Percentiles rank a stretch among this genome's conserved stretches.
Evolutionary conservation across 305 asterid species (phyloP).

Genomic region (Fraxinus velutina): DNA sequence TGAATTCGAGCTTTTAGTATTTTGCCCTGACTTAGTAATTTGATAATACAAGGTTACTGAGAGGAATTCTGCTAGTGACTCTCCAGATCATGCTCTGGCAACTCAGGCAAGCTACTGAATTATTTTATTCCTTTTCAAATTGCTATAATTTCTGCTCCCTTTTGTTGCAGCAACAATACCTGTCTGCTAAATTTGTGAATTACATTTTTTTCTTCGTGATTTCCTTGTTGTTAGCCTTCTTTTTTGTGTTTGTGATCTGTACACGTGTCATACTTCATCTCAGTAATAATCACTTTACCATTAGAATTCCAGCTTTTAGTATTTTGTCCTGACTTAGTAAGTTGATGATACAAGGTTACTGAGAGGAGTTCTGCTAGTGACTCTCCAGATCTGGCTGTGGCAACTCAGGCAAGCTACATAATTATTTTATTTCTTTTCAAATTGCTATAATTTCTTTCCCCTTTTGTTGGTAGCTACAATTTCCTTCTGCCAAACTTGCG

Average conservation of each 20-base stretch:
- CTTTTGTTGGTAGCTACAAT: not conserved
- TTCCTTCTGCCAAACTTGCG: not conserved
- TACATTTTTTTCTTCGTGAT: not conserved
- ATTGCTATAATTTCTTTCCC: not conserved
- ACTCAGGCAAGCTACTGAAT: slow-evolving; percentile 17
- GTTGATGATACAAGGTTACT: slow-evolving; percentile 10
- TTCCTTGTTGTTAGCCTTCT: not conserved
- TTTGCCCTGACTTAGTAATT: not conserved
- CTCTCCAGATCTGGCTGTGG: slow-evolving; percentile 11
- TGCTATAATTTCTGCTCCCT: not conserved
- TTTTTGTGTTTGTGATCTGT: not conserved
- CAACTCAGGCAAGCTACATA: slow-evolving; percentile 18
- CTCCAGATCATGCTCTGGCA: not conserved
- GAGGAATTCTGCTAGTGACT: slow-evolving; percentile 17
- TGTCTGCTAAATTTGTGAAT: not conserved
- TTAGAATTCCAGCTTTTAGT: not conserved
- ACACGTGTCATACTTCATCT: not conserved
- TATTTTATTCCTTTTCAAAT: not conserved
- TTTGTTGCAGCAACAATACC: not conserved
- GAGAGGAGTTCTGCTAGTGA: slow-evolving; percentile 15
- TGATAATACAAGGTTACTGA: slow-evolving; percentile 13
- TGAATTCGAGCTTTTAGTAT: not conserved
- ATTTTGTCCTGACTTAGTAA: not conserved
- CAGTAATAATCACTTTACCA: not conserved
- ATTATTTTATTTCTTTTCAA: not conserved